Conservation (phyloP, 768 basidiomycete species). For the Phaeolepiota aurea region DNA sequence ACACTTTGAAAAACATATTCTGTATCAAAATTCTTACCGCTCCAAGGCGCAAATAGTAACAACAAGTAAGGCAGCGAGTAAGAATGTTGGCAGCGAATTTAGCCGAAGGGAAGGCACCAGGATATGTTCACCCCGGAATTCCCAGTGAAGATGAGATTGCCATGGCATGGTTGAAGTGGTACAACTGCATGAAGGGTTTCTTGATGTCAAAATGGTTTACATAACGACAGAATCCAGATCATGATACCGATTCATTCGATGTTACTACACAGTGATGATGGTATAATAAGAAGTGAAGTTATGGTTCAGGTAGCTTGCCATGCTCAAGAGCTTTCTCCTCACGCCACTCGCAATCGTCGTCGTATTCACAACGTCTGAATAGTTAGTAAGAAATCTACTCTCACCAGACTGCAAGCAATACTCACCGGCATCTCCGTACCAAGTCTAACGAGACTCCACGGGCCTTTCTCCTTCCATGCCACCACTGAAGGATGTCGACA, state of each 20-base stretch:
- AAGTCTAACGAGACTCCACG: constrained; percentile 60
- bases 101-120: constrained; percentile 32
- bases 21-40: constrained; percentile 30
- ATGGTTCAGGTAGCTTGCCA: not conserved
- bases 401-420: constrained; percentile 7
- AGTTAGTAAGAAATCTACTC: constrained; percentile 3
- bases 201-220: no score
- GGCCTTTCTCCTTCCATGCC: constrained; percentile 63
- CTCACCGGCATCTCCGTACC: constrained; percentile 61
- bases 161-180: no score
- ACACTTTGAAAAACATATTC: not conserved
- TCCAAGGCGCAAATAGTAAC: constrained; percentile 43
- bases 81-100: constrained; percentile 39
- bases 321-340: constrained; percentile 42
- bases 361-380: constrained; percentile 64
- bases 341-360: constrained; percentile 75
- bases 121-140: constrained; percentile 27
- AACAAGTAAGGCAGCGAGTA: constrained; percentile 36
- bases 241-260: no score
- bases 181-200: no score
- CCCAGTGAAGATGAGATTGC: constrained; percentile 31
- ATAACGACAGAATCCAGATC: no score
- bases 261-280: not conserved
- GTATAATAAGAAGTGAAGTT: no score
- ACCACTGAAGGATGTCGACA: constrained; percentile 55